phyloP scores from a whole-genome alignment of 2,329 filamentous ascomycete genomes.

The Aotearoamyces nothofagi region DNA sequence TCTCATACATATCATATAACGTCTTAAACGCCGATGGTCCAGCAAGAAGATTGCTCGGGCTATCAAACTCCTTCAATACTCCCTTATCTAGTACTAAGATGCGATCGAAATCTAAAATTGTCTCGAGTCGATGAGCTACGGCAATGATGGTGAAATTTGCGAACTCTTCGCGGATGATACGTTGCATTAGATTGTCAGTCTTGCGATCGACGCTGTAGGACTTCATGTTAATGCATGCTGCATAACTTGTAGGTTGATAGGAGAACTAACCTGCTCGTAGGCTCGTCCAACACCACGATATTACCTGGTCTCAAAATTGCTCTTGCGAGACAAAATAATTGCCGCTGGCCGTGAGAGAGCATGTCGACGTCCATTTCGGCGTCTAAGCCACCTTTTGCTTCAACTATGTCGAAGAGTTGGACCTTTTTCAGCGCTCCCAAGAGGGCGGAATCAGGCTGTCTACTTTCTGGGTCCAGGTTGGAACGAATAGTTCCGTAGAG shows the following conservation, averaged over 20 bases:
- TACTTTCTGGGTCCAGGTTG: constrained; percentile 29
- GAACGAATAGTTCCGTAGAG: constrained; percentile 28
- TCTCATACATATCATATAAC: constrained; percentile 38
- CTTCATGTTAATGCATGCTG: background rate
- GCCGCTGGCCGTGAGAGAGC: constrained; percentile 29
- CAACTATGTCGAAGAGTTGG: constrained; percentile 26
- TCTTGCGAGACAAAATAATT: constrained; percentile 30
- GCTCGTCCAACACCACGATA: constrained; percentile 26
- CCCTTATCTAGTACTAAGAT: constrained; percentile 30
- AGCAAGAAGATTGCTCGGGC: constrained; percentile 61
- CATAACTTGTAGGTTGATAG: background rate
- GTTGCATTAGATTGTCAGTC: constrained; percentile 38
- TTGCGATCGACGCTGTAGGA: constrained; percentile 32
- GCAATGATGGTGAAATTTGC: constrained; percentile 33
- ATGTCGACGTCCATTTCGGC: constrained; percentile 15
- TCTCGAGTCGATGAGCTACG: constrained; percentile 22
- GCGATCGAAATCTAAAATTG: constrained; percentile 32
- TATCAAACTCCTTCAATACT: constrained; percentile 68
- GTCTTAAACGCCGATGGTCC: constrained; percentile 29
- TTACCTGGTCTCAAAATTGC: constrained; percentile 23
- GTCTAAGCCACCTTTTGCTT: constrained; percentile 23
- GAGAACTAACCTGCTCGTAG: constrained; percentile 19
- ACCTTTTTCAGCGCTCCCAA: constrained; percentile 28
- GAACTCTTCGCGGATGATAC: constrained; percentile 35
- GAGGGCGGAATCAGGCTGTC: constrained; percentile 23